These are phyloP conservation scores for Anacardium occidentale DNA, from an alignment of 345 rosid genomes.

Conservation along the genomic window DNA sequence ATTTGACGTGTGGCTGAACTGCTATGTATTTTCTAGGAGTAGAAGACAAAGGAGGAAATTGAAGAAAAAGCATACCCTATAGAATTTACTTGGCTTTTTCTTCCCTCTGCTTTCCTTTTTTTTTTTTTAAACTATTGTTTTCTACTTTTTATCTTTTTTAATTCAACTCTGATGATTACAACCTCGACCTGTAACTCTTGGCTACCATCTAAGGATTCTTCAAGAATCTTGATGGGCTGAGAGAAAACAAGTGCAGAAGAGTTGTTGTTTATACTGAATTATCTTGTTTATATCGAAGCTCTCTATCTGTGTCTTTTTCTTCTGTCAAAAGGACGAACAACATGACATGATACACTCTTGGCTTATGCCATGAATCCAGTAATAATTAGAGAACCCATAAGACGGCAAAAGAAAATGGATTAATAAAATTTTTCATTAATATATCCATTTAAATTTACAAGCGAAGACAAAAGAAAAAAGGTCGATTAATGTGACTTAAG, in stretches of 20 bases:
- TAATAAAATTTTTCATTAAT: neutral
- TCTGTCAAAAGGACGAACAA: neutral
- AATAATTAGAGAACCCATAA: slow-evolving; percentile 1
- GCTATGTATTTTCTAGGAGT: slow-evolving; percentile 2
- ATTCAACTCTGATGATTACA: slow-evolving; percentile 33
- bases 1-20: neutral
- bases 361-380: neutral
- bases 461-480: slow-evolving; percentile 17
- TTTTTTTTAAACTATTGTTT: slow-evolving; percentile 11
- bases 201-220: slow-evolving; percentile 32
- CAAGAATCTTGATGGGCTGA: slow-evolving; percentile 37
- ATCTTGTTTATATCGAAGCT: slow-evolving; percentile 1
- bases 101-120: neutral
- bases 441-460: no score
- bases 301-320: neutral
- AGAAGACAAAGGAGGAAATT: neutral
- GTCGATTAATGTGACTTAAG: neutral
- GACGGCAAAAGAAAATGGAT: neutral
- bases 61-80: slow-evolving; percentile 14
- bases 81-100: slow-evolving; percentile 8
- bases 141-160: neutral
- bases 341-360: neutral
- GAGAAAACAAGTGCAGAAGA: slow-evolving; percentile 46
- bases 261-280: slow-evolving; percentile 38
- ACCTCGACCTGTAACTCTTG: slow-evolving; percentile 59